Evolutionary conservation across 805 yeast species (phyloP).

Genomic region (Candida andamanensis): DNA sequence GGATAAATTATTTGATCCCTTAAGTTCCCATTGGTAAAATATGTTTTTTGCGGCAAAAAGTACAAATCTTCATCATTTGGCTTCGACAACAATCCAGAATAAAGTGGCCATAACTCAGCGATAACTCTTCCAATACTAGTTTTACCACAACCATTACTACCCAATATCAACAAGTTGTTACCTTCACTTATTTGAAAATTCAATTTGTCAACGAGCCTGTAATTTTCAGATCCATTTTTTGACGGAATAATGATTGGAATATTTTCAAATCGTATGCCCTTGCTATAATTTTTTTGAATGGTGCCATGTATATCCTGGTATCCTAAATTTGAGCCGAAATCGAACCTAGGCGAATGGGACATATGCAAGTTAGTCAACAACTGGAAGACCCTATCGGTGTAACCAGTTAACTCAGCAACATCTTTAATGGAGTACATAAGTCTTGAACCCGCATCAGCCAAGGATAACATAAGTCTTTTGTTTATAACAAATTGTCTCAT

Average conservation of each 20-base stretch:
- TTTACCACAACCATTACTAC: constrained; percentile 88
- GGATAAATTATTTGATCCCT: constrained; percentile 93
- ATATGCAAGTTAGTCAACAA: constrained; percentile 74
- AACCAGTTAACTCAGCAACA: constrained; percentile 84
- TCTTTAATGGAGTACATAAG: constrained; percentile 93
- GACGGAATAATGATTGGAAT: constrained; percentile 81
- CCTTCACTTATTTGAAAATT: constrained; percentile 55
- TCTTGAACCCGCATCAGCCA: constrained; percentile 94
- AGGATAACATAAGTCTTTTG: constrained; percentile 81
- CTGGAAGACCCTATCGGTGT: constrained; percentile 79
- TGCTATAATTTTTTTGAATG: constrained; percentile 62
- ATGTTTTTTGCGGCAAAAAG: constrained; percentile 82
- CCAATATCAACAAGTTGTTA: constrained; percentile 72
- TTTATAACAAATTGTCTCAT: constrained; percentile 89
- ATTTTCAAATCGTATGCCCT: constrained; percentile 77
- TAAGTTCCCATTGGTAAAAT: constrained; percentile 75
- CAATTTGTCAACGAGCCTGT: constrained; percentile 53
- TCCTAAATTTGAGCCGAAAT: constrained; percentile 42
- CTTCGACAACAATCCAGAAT: constrained; percentile 74
- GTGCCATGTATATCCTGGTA: constrained; percentile 68
- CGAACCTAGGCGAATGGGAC: constrained; percentile 62
- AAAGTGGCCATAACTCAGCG: constrained; percentile 90
- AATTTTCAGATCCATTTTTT: constrained; percentile 52
- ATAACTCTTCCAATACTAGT: constrained; percentile 78
- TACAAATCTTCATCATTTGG: constrained; percentile 66